Evolutionary conservation across 352 stramenopile species (phyloP).

Genomic region (Globisporangium rhizosaccharum): DNA sequence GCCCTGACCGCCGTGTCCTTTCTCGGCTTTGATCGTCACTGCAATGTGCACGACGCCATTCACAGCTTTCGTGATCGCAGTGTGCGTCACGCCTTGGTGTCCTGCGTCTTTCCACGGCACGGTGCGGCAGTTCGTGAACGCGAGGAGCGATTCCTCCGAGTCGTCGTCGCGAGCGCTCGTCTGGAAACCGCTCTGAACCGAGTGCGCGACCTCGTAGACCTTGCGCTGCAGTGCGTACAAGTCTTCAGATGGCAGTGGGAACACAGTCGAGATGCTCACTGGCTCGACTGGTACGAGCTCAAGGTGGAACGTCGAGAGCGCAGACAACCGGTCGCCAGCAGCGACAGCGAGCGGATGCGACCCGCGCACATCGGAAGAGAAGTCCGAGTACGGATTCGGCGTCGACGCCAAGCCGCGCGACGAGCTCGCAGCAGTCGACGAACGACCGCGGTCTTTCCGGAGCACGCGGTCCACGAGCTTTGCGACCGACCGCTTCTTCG

Average conservation of each 20-base stretch:
- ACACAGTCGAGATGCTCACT: constrained; percentile 44
- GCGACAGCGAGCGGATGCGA: constrained; percentile 10
- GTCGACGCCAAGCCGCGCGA: constrained; percentile 3
- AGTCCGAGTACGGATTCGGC: constrained; percentile 17
- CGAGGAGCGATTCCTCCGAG: constrained; percentile 30
- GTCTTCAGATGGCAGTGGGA: constrained; percentile 45
- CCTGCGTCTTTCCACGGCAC: constrained; percentile 35
- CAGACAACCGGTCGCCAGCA: constrained; percentile 9
- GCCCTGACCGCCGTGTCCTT: constrained; percentile 31
- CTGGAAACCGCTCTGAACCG: constrained; percentile 42
- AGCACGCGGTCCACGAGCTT: constrained; percentile 15
- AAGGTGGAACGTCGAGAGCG: constrained; percentile 12
- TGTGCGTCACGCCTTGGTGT: constrained; percentile 31
- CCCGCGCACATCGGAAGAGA: constrained; percentile 9
- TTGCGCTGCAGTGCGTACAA: constrained; percentile 44
- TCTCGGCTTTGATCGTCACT: constrained; percentile 38
- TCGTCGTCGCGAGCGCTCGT: constrained; percentile 29
- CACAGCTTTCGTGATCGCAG: constrained; percentile 36
- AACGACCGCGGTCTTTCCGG: constrained; percentile 13
- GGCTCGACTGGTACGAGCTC: constrained; percentile 39
- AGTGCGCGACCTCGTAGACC: constrained; percentile 44
- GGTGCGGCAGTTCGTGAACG: constrained; percentile 43
- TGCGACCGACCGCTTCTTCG: constrained; percentile 15
- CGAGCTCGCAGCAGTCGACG: constrained; percentile 5
- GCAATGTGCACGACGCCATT: constrained; percentile 45